These are phyloP conservation scores for Aspergillus sp. DNA, from an alignment of 2,329 filamentous ascomycete species.

Conservation along the genomic window DNA sequence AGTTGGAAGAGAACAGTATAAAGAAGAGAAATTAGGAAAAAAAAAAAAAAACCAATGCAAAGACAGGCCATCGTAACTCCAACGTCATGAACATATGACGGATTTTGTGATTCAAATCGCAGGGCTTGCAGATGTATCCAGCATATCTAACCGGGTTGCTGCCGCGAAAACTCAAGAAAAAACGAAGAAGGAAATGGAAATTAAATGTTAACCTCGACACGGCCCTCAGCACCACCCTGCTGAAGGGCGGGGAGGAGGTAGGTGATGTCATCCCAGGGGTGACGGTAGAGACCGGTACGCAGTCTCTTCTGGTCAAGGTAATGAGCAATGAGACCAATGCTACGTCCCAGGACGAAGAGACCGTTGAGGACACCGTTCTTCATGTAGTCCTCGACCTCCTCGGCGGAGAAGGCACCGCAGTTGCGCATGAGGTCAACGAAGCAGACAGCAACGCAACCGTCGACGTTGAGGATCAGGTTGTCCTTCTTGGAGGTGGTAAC, in stretches of 20 bases:
- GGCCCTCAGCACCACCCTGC: slow-evolving; percentile 70
- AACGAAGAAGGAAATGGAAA: slow-evolving; percentile 23
- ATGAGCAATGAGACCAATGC: slow-evolving; percentile 98
- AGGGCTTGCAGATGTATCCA: slow-evolving; percentile 17
- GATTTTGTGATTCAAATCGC: slow-evolving; percentile 29
- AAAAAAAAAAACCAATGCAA: slow-evolving; percentile 23
- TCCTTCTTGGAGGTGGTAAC: slow-evolving; percentile 99
- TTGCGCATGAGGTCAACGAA: slow-evolving; percentile 97
- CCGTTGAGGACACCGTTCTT: slow-evolving; percentile 99
- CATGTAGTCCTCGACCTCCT: slow-evolving; percentile 98
- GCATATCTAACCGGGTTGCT: slow-evolving; percentile 8
- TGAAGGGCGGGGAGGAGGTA: slow-evolving; percentile 81
- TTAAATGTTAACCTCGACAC: slow-evolving; percentile 82
- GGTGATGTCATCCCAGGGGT: slow-evolving; percentile 98
- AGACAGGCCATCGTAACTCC: slow-evolving; percentile 32
- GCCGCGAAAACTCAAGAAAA: slow-evolving; percentile 6
- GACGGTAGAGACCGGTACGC: slow-evolving; percentile 95
- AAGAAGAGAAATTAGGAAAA: slow-evolving; percentile 21
- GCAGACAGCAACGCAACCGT: slow-evolving; percentile 96
- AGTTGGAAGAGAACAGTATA: slow-evolving; percentile 10
- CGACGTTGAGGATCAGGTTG: slow-evolving; percentile 98
- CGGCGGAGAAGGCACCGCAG: slow-evolving; percentile 90
- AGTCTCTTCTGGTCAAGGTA: slow-evolving; percentile 99
- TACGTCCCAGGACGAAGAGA: slow-evolving; percentile 94
- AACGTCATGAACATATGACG: slow-evolving; percentile 25